Conservation (phyloP, 371 early-diverging fungal species). For the Choanephora cucurbitarum region DNA sequence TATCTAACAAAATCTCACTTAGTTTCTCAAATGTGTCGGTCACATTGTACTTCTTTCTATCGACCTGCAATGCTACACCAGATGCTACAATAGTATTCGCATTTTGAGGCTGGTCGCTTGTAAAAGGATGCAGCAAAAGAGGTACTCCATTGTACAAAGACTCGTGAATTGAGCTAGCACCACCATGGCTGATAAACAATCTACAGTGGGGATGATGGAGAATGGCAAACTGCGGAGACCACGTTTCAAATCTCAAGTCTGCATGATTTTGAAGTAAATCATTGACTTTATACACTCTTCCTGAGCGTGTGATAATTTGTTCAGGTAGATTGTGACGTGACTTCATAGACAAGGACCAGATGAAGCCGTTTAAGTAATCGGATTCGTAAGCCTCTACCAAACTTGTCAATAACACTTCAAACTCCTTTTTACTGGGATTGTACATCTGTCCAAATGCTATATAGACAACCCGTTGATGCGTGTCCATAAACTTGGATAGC, state of each 20-base stretch:
- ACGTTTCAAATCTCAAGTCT: conserved; percentile 22
- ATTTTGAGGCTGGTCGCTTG: conserved; percentile 42
- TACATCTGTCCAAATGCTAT: conserved; percentile 46
- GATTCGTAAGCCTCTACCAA: conserved; percentile 24
- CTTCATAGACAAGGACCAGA: conserved; percentile 30
- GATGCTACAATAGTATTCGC: conserved; percentile 13
- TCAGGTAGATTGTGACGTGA: conserved; percentile 13
- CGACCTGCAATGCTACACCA: conserved; percentile 9
- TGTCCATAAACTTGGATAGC: conserved; percentile 17
- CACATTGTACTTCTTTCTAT: conserved; percentile 3
- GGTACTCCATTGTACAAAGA: conserved; percentile 31
- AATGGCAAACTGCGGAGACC: conserved; percentile 49
- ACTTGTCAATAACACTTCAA: conserved; percentile 18
- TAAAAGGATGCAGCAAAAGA: conserved; percentile 34
- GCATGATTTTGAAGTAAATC: conserved; percentile 15
- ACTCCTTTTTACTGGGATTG: conserved; percentile 9
- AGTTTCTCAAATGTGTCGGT: conserved; percentile 11
- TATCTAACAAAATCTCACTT: conserved; percentile 4
- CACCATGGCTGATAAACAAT: conserved; percentile 49
- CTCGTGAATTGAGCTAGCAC: conserved; percentile 39
- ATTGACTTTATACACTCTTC: conserved; percentile 2
- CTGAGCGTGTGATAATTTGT: conserved; percentile 15
- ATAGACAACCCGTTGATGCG: conserved; percentile 29
- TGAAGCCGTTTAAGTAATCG: conserved; percentile 34
- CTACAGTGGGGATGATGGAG: conserved; percentile 33